A percentile compares a stretch with the other conserved stretches of the same genome.
phyloP scores from a whole-genome alignment of 768 basidiomycete genomes.

The Hydnomerulius pinastri region DNA sequence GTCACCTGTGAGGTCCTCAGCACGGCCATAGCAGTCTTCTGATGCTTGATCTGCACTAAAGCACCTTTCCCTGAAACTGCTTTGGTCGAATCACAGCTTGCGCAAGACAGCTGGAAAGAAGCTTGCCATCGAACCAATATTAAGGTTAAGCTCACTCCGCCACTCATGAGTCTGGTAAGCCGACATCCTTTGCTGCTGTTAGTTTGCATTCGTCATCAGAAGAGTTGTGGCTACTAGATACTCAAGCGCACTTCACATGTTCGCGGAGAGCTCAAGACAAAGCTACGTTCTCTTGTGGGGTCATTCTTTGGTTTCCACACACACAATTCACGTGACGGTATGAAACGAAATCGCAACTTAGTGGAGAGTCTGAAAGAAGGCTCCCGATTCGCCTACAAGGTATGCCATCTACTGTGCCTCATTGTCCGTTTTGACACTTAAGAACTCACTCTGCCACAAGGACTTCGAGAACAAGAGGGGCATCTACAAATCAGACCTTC shows the following conservation, averaged over 20 bases:
- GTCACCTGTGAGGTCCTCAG: constrained; percentile 20
- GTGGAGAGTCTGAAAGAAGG: constrained; percentile 6
- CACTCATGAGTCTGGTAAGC: constrained; percentile 1
- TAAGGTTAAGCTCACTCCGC: neutral
- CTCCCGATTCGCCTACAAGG: constrained; percentile 2
- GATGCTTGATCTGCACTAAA: constrained; percentile 17
- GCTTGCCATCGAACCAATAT: neutral
- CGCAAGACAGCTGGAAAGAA: neutral
- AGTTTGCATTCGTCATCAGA: neutral
- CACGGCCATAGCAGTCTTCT: constrained; percentile 14
- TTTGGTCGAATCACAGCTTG: constrained; percentile 1
- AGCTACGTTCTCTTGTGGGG: neutral
- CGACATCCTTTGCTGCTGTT: neutral
- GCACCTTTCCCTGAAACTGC: constrained; percentile 23
- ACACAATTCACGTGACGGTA: neutral
- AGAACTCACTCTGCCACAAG: neutral
- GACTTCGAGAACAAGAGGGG: constrained; percentile 12
- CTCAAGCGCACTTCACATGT: constrained; percentile 6
- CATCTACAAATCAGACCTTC: constrained; percentile 25
- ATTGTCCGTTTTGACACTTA: neutral
- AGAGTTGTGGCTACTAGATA: neutral
- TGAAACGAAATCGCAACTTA: constrained; percentile 2
- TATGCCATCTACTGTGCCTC: neutral
- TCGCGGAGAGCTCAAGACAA: constrained; percentile 8
- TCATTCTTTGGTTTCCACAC: neutral